phyloP scores from a whole-genome alignment of 108 stramenopile species.

The Phaeodactylum tricornutum region DNA sequence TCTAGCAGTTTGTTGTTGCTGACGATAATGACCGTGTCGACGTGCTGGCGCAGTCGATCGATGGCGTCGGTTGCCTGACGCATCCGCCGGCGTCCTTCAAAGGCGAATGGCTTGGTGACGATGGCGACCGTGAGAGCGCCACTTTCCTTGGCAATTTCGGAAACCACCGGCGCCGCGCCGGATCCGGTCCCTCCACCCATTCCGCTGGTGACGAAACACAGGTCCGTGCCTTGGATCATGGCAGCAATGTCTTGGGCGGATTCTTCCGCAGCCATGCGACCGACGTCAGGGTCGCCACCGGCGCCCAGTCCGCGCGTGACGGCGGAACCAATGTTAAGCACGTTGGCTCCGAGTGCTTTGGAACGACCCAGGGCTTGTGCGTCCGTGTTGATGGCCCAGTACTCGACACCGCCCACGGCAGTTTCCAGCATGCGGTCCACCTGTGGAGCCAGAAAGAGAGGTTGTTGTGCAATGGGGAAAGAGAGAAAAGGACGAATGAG shows the following conservation, averaged over 20 bases:
- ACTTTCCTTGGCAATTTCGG: conserved; percentile 57
- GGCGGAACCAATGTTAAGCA: conserved; percentile 71
- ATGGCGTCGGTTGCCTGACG: conserved; percentile 77
- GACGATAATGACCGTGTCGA: conserved; percentile 91
- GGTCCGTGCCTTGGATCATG: conserved; percentile 71
- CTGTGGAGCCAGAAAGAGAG: too few relatives aligned
- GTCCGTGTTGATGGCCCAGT: conserved; percentile 89
- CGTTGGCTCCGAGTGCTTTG: conserved; percentile 43
- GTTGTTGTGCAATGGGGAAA: too few relatives aligned
- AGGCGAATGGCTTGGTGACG: conserved; percentile 70
- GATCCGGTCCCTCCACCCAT: conserved; percentile 89
- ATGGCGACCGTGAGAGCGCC: conserved; percentile 67
- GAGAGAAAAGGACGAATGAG: background rate
- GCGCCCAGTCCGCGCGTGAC: conserved; percentile 87
- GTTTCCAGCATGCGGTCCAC: conserved; percentile 85
- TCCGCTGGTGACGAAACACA: conserved; percentile 82
- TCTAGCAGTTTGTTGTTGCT: conserved; percentile 88
- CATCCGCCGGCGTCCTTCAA: conserved; percentile 84
- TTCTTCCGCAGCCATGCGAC: conserved; percentile 77
- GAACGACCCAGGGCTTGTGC: conserved; percentile 69
- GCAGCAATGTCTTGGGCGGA: conserved; percentile 51
- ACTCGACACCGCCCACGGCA: conserved; percentile 75
- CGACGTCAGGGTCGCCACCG: conserved; percentile 82
- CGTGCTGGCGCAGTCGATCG: conserved; percentile 54
- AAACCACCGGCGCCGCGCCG: conserved; percentile 75